Percentiles rank a stretch among this genome's conserved stretches.
These are phyloP conservation scores for Lactarius sp. DNA, from an alignment of 768 basidiomycete species.

Conservation along the genomic window DNA sequence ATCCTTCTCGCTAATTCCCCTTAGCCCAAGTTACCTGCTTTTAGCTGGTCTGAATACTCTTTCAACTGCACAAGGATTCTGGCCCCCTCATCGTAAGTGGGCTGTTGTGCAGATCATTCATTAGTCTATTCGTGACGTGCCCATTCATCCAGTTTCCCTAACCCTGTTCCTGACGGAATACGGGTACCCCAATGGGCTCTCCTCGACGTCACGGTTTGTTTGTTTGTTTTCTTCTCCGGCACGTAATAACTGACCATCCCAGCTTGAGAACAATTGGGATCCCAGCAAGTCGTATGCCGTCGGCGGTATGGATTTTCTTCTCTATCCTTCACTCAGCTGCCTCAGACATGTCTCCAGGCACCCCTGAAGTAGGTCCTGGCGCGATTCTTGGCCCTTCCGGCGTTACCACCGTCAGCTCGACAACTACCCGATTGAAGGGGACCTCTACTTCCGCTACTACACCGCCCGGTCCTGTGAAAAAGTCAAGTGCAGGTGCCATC, in stretches of 20 bases:
- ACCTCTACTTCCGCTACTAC: neutral
- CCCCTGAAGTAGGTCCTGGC: slow-evolving; percentile 4
- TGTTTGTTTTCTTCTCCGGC: neutral
- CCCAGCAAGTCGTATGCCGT: neutral
- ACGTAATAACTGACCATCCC: neutral
- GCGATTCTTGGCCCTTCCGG: neutral
- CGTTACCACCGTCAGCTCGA: neutral
- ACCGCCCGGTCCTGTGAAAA: neutral
- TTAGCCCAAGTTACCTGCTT: neutral
- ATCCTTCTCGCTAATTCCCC: too few species aligned
- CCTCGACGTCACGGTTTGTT: slow-evolving; percentile 2
- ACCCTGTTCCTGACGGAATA: slow-evolving; percentile 7
- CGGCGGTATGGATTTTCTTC: neutral
- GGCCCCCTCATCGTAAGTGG: slow-evolving; percentile 6
- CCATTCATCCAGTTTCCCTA: slow-evolving; percentile 1
- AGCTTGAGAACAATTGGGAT: slow-evolving; percentile 3
- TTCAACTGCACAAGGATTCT: neutral
- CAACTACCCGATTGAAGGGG: neutral
- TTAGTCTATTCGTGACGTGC: neutral
- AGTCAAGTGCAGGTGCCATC: neutral
- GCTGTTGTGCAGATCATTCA: too few species aligned
- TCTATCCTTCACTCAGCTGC: neutral
- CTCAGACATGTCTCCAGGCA: neutral
- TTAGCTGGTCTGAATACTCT: slow-evolving; percentile 4
- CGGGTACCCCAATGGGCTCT: slow-evolving; percentile 9